phyloP scores from a whole-genome alignment of 2,329 filamentous ascomycete genomes.

The Ceratocystis ficicola region DNA sequence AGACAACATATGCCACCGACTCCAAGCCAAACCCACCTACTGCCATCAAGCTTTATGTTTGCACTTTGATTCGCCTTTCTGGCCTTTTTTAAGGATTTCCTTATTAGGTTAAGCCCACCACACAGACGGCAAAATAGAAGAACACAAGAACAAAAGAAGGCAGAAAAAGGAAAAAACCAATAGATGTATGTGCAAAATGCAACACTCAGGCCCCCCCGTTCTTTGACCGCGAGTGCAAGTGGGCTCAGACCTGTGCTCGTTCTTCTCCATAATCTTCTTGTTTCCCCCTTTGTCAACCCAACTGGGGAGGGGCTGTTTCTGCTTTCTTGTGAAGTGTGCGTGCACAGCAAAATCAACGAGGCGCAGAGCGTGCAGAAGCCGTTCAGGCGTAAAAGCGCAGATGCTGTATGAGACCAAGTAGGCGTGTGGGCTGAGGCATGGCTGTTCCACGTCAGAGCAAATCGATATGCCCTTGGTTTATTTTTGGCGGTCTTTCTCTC shows the following conservation, averaged over 20 bases:
- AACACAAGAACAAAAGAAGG: not conserved
- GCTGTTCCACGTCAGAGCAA: not conserved
- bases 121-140: not conserved
- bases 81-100: not conserved
- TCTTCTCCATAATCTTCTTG: not conserved
- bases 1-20: not conserved
- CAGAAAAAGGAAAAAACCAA: not conserved
- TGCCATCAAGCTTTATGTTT: constrained; percentile 3
- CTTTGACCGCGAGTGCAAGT: no score
- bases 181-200: no score
- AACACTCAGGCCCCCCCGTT: not conserved
- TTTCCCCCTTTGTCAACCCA: constrained; percentile 1
- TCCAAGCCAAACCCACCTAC: not conserved
- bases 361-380: constrained; percentile 2
- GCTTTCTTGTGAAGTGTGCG: not conserved
- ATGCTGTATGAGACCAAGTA: not conserved
- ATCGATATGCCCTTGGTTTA: not conserved
- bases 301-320: no score
- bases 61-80: not conserved
- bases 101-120: not conserved
- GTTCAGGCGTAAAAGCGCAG: not conserved
- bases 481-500: not conserved
- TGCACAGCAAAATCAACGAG: not conserved
- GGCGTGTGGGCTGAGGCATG: not conserved
- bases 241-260: no score